These are phyloP conservation scores for Saccharomycopsis sp. DNA, from an alignment of 805 yeast species.

Conservation along the genomic window DNA sequence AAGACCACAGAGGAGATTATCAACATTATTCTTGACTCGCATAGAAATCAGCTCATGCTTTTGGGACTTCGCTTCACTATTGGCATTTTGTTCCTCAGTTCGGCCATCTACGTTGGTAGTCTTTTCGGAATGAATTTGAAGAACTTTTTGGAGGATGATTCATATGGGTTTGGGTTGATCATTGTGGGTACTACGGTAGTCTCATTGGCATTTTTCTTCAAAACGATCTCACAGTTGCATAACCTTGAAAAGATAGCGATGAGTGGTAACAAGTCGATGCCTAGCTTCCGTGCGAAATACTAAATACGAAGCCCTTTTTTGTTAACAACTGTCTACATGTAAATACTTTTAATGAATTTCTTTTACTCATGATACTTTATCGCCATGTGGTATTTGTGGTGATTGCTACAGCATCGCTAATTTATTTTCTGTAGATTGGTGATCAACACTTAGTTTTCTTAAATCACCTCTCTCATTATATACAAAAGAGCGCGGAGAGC, in stretches of 20 bases:
- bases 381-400: no score
- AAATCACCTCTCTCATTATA: no score
- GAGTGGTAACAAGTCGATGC: conserved; percentile 26
- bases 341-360: no score
- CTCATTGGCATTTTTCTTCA: conserved; percentile 39
- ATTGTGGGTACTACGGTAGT: conserved; percentile 41
- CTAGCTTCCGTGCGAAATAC: conserved; percentile 1
- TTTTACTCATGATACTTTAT: no score
- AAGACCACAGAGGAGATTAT: conserved; percentile 89
- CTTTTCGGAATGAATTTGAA: conserved; percentile 95
- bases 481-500: no score
- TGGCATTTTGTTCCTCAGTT: conserved; percentile 77
- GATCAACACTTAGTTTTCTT: no score
- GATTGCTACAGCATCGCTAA: no score
- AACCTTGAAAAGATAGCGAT: conserved; percentile 69
- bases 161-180: conserved; percentile 53
- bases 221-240: conserved; percentile 51
- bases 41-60: conserved; percentile 83
- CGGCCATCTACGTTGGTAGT: conserved; percentile 80
- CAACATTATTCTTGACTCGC: conserved; percentile 84
- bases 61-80: conserved; percentile 78
- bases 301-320: no score
- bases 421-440: no score
- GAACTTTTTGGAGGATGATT: conserved; percentile 81
- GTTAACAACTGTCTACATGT: no score